phyloP scores from a whole-genome alignment of 805 yeast genomes.

The Wickerhamomyces chambardii region DNA sequence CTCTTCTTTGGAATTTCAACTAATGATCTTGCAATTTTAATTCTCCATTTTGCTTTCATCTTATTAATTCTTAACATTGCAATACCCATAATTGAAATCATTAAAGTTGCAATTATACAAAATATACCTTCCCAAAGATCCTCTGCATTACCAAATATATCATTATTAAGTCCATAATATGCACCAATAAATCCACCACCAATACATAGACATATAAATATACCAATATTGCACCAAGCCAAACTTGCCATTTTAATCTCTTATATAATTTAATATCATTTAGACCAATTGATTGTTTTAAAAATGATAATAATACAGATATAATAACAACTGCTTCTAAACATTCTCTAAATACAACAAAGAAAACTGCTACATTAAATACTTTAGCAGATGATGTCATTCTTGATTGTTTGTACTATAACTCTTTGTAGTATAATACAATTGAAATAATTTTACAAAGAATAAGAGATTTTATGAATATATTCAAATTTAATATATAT shows the following conservation, averaged over 20 bases:
- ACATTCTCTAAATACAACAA: slow-evolving; percentile 88
- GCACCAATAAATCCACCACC: slow-evolving; percentile 96
- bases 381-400: slow-evolving; percentile 21
- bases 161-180: slow-evolving; percentile 70
- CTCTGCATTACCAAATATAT: slow-evolving; percentile 82
- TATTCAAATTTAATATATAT: too few species aligned
- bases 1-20: slow-evolving; percentile 45
- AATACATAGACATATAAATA: slow-evolving; percentile 67
- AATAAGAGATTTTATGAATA: too few species aligned
- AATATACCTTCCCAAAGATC: slow-evolving; percentile 97
- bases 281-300: slow-evolving; percentile 74
- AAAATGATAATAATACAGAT: slow-evolving; percentile 84
- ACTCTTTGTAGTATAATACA: too few species aligned
- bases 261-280: slow-evolving; percentile 47
- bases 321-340: slow-evolving; percentile 89
- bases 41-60: slow-evolving; percentile 96
- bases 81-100: slow-evolving; percentile 91
- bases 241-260: slow-evolving; percentile 66
- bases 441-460: too few species aligned
- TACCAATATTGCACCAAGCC: slow-evolving; percentile 77
- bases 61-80: slow-evolving; percentile 94
- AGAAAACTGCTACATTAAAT: slow-evolving; percentile 53
- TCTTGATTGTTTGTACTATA: too few species aligned
- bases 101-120: slow-evolving; percentile 79
- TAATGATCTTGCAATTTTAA: slow-evolving; percentile 83